Percentiles rank a stretch among this genome's conserved stretches.
These are phyloP conservation scores for Blastobotrys peoriensis DNA, from an alignment of 805 yeast species.

Conservation along the genomic window DNA sequence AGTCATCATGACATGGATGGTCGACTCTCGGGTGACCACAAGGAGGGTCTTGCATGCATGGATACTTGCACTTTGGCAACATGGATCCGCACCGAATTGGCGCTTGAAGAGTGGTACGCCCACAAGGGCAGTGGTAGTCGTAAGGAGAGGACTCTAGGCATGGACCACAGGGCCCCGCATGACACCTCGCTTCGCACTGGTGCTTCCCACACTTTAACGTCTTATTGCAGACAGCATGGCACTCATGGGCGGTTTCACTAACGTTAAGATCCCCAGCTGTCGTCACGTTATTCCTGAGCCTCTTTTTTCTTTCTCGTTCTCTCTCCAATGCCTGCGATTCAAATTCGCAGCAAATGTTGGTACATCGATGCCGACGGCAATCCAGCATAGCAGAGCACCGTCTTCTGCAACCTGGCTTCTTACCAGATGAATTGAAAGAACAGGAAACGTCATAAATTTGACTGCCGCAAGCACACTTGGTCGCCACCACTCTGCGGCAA, in stretches of 20 bases:
- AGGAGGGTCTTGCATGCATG: conserved; percentile 46
- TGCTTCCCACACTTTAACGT: conserved; percentile 63
- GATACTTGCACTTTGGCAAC: conserved; percentile 58
- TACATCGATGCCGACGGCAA: conserved; percentile 78
- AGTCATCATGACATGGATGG: conserved; percentile 72
- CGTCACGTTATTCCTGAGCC: conserved; percentile 39
- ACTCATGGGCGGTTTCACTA: conserved; percentile 69
- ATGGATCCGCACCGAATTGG: conserved; percentile 81
- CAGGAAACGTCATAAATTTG: conserved; percentile 57
- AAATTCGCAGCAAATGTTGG: conserved; percentile 59
- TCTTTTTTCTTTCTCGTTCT: conserved; percentile 45
- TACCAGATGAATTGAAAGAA: conserved; percentile 44
- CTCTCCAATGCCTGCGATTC: conserved; percentile 56
- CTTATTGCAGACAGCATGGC: conserved; percentile 60
- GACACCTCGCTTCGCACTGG: conserved; percentile 64
- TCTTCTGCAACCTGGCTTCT: conserved; percentile 55
- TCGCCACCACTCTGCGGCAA: conserved; percentile 49
- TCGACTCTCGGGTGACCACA: conserved; percentile 69
- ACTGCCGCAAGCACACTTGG: conserved; percentile 57
- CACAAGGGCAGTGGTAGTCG: conserved; percentile 76
- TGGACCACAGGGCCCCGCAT: conserved; percentile 72
- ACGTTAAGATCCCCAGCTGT: conserved; percentile 41
- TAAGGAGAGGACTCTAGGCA: conserved; percentile 77
- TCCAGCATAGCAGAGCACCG: conserved; percentile 70
- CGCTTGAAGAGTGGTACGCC: conserved; percentile 67